Base-by-base conservation (phyloP, 257 asterid genomes). In the Salvia rosmarinus region DNA sequence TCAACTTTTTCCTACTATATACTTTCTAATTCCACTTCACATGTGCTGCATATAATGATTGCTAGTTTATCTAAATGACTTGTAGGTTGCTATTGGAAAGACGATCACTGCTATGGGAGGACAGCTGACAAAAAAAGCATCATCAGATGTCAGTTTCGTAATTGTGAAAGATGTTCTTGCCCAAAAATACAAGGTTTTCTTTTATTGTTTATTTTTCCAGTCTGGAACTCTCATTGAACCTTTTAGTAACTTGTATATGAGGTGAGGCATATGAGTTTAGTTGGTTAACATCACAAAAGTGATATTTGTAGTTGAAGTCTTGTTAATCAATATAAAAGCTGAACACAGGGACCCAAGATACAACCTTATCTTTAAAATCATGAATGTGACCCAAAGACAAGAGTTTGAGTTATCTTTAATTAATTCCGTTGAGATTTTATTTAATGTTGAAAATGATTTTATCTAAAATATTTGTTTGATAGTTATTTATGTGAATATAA, bases 21-120 rank as follows among this genome's bases (percentile, higher is more conserved):
- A 34, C 17, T 68, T 69, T 64, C 20, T 23, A 12, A 19, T n/a
- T 61, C 21, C 39, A n/a, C 60, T 52, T 60, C 21, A 16, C 43
- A 25, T 54, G 25, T 37, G 71, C 67, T 14, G 43, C 46, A 44
- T 20, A 49, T 77, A 21, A 28, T 72, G 61, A 61, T 65, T 67
- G 55, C 56, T 80, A 75, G 64, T 77, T 67, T 73, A 12, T 76
- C 72, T 56, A 57, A 42, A 14, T 78, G 67, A 49, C 80, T 64
- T 81, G 78, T 79, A 95, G 99, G 93, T 77, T 64, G 82, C 85
- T 75, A 88, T 95, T 56, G 84, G 57, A 43, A 87, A 86, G 84
- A 81, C 85, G 88, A 90, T 91, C 35, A 62, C 83, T 57, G 95
- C 98, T 47, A 95, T 95, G 99, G 97, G 97, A 74, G 99, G 98